Conservation (phyloP, 23 red algal genomes). For the Chondrus crispus region DNA sequence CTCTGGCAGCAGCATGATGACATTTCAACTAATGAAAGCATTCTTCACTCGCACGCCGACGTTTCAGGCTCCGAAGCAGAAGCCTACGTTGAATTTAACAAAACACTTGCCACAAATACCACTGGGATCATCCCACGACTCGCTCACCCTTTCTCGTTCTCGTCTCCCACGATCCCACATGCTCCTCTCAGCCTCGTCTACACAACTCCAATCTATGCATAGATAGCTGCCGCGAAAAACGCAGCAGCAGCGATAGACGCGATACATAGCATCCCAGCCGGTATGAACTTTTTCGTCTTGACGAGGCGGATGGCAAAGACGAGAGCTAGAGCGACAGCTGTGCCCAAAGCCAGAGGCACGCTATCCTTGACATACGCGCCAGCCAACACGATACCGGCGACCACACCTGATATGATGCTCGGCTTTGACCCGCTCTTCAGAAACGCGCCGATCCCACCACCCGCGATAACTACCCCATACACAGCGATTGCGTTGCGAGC, state of each 20-base stretch:
- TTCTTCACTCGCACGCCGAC: no score
- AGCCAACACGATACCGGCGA: constrained; percentile 51
- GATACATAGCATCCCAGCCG: constrained; percentile 69
- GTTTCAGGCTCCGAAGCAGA: no score
- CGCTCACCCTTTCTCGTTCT: no score
- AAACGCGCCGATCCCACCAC: constrained; percentile 74
- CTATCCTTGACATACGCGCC: constrained; percentile 66
- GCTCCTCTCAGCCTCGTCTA: neutral
- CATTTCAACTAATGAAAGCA: no score
- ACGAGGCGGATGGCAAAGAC: constrained; percentile 84
- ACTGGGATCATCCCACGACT: no score
- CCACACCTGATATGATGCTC: constrained; percentile 59
- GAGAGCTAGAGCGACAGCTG: constrained; percentile 48
- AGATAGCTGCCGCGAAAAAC: constrained; percentile 62
- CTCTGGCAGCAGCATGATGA: constrained; percentile 12
- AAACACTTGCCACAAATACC: no score
- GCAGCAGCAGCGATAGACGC: constrained; percentile 62
- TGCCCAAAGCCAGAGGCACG: constrained; percentile 58
- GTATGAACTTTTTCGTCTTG: constrained; percentile 92
- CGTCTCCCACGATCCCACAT: no score
- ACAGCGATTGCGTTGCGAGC: constrained; percentile 34
- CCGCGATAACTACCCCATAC: constrained; percentile 75
- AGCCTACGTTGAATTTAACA: no score
- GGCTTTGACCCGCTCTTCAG: constrained; percentile 50
- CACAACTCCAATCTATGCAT: neutral